Evolutionary conservation across 345 rosid species (phyloP), one percentile per base, ranked within the genome.

Genomic region (Garcia nutans): DNA sequence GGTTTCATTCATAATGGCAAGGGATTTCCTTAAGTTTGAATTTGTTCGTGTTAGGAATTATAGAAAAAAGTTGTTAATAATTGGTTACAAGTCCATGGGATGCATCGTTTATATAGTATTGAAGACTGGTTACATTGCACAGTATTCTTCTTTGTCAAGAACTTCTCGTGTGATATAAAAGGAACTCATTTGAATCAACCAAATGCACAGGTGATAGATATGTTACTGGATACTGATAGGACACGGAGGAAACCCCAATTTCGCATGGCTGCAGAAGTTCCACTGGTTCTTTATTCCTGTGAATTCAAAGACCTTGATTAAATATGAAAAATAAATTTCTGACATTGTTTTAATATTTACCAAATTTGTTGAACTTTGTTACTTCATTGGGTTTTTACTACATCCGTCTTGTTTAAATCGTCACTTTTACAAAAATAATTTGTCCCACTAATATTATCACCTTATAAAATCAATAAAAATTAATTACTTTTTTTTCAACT

Each of bases 181-280:
- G 50, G 26, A 44, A 44, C 15, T 81, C 8, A 28, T 73, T 22
- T 71, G 19, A 65, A 73, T 10, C 73, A 65, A 66, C 52, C 70
- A 59, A 61, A 49, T 77, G 10, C 54, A 52, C 74, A 95, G 98
- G 86, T 93, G 73, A 84, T 93, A 77, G 97, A 91, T 83, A 76
- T 84, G 67, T 84, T 93, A 74, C 79, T 93, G 76, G 97, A 93
- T 82, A 90, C 80, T 41, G 78, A 65, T 68, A 86, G 79, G 74
- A 91, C 85, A 10, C 89, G 78, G 60, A 89, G 90, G 82, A 91
- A 95, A 76, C 98, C 98, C 24, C 99, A 93, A 73, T 95, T 87
- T 80, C 76, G 73, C 67, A 88, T 91, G 92, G 97, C 98, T 76
- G 82, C 94, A 5, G 99, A 93, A 79, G 81, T 84, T 65, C 99